phyloP scores from a whole-genome alignment of 768 basidiomycete genomes.

The Cystobasidium tubakii region DNA sequence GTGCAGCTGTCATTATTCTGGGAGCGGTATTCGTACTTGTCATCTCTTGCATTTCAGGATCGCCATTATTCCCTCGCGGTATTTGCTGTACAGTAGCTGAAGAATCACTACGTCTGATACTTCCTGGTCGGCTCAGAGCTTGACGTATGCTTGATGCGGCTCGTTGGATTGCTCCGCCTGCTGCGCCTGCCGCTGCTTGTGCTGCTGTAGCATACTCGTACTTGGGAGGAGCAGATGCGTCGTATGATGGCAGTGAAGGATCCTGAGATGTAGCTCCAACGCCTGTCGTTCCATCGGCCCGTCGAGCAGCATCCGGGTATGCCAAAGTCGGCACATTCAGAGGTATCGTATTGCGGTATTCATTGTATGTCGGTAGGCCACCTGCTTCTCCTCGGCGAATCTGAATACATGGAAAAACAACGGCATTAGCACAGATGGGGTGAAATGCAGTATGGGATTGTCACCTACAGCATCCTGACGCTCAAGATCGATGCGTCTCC shows the following conservation, averaged over 20 bases:
- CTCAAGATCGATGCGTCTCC: slow-evolving; percentile 3
- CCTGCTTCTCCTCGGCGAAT: slow-evolving; percentile 17
- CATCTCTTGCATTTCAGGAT: slow-evolving; percentile 4
- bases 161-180: not conserved
- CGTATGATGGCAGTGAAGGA: slow-evolving; percentile 1
- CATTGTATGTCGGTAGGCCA: slow-evolving; percentile 21
- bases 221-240: slow-evolving; percentile 10
- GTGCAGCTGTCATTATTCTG: not conserved
- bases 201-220: slow-evolving; percentile 14
- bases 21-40: not conserved
- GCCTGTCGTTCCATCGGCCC: not conserved
- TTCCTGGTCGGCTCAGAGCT: not conserved
- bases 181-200: slow-evolving; percentile 10
- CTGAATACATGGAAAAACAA: not conserved
- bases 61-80: not conserved
- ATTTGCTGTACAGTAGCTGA: not conserved
- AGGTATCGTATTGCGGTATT: not conserved
- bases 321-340: slow-evolving; percentile 18
- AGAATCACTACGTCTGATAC: not conserved
- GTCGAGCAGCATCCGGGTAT: slow-evolving; percentile 17
- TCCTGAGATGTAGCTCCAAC: not conserved
- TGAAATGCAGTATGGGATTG: not conserved
- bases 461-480: not conserved
- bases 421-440: not conserved
- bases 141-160: not conserved